Evolutionary conservation across 768 basidiomycete genomes (phyloP), one percentile per base, ranked within the genome.

Genomic region (Aureoboletus auriporus): DNA sequence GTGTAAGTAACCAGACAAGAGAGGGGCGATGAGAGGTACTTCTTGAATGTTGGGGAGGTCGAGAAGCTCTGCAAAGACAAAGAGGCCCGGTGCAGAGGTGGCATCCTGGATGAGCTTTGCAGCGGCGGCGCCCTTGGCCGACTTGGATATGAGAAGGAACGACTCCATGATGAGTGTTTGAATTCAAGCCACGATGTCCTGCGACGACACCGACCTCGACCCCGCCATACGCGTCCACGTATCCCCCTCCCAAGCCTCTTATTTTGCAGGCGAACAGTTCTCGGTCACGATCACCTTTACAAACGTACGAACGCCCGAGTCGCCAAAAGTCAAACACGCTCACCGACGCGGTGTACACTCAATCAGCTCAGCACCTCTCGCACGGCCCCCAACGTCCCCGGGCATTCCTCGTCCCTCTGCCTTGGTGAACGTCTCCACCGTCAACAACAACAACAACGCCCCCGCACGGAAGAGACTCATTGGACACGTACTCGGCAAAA

Each of bases 181-280:
- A 46, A 50, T 43, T 14, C 39, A 49, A 56, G 30, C 11, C 8
- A 37, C 27, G 13, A 8, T 63, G 63, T 60, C 60, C 14, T 12
- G 17, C 8, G 53, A 57, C 47, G 54, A 57, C 35, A 42, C 30
- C 28, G 62, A 57, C 51, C 27, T 57, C 40, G 79, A 80, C 43
- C 71, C 77, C 12, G 74, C 75, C 37, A 75, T 90, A 5, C 82
- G 84, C 33, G 82, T 90, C 34, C 76, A 80, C 26, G 84, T 89
- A 17, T 78, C 79, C 0, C 94, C 94, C 2, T 76, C 87, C 0
- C 87, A 93, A 53, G 86, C 90, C 0, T 89, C 92, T 0, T 97
- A 87, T 69, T 97, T 94, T 65, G 91, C 94, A 0, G 94, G 94
- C 48, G 94, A 97, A 67, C 72, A 79, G 0, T 91, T 95, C 68